A percentile compares a stretch with the other conserved stretches of the same genome.
phyloP scores from a whole-genome alignment of 345 rosid genomes.

The Salix caprea region DNA sequence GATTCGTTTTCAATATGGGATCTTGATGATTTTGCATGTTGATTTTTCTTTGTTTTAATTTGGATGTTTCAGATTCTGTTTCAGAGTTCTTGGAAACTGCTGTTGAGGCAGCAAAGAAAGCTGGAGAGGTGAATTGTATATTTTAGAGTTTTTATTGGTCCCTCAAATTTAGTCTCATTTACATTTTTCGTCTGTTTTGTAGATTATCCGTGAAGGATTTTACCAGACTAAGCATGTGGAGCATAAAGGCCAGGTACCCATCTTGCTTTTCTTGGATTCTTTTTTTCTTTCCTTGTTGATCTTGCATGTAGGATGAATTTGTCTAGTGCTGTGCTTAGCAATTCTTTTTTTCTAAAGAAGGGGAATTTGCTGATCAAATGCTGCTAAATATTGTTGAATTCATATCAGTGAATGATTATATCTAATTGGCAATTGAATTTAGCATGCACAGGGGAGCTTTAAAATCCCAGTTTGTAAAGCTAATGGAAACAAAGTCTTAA shows the following conservation, averaged over 20 bases:
- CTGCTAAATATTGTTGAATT: background rate
- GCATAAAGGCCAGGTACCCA: slow-evolving; percentile 80
- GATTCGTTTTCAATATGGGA: background rate
- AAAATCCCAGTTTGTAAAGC: background rate
- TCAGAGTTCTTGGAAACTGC: slow-evolving; percentile 61
- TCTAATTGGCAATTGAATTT: background rate
- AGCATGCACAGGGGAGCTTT: background rate
- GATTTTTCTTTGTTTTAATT: background rate
- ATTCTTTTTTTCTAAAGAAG: background rate
- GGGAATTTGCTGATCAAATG: background rate
- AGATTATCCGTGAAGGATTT: slow-evolving; percentile 80
- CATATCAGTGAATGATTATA: background rate
- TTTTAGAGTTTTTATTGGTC: background rate
- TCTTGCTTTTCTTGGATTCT: background rate
- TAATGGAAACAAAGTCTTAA: background rate
- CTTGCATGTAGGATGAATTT: background rate
- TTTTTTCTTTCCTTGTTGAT: background rate
- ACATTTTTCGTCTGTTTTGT: background rate
- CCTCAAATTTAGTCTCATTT: background rate
- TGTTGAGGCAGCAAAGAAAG: slow-evolving; percentile 79
- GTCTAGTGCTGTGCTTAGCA: background rate
- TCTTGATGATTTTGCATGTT: slow-evolving; percentile 3
- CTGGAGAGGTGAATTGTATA: slow-evolving; percentile 56
- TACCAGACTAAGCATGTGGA: slow-evolving; percentile 83
- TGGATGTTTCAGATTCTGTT: slow-evolving; percentile 43